Evolutionary conservation across 1,284 basidiomycete genomes (phyloP), one percentile per base, ranked within the genome.

Genomic region (Rhodotorula sp.): DNA sequence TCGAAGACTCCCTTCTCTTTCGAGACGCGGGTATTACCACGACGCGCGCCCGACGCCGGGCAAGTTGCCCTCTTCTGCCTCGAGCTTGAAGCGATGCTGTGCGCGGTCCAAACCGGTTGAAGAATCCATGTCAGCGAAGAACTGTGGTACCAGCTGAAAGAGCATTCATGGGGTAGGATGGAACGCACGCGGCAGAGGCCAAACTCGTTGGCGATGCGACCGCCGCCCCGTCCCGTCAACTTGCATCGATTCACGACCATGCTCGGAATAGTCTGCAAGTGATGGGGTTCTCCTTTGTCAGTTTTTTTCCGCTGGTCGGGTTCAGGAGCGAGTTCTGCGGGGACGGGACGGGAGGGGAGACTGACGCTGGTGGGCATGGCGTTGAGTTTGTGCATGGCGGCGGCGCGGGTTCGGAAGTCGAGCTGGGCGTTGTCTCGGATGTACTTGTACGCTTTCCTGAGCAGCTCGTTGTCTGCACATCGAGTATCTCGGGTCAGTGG

Each of bases 341-440:
- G 12, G 18, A 12, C 8, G 6, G 22, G 20, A 18, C 26, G 8
- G 33, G 12, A 24, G 2, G 53, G 45, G 20, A 37, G 4, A 42
- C 68, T 18, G 22, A 75, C 74, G 8, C 71, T 49, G 4, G 62
- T 51, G 12, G 74, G 72, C 48, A 75, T 71, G 15, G 74, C 74
- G 64, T 75, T 75, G 54, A 75, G 66, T 62, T 75, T 75, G 64
- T 74, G 66, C 74, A 74, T 73, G 42, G 74, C 74, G 33, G 69
- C 69, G 8, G 72, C 61, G 17, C 74, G 72, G 7, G 74, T 60
- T 56, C 72, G 74, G 14, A 70, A 68, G 60, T 75, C 74, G 64
- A 75, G 51, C 45, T 72, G 74, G 59, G 67, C 66, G 66, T 75
- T 75, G 30, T 72, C 58, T 26, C 70, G 66, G 55, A 75, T 66